phyloP scores from a whole-genome alignment of 1,139 yeast genomes.

The Kodamaea alishanica region DNA sequence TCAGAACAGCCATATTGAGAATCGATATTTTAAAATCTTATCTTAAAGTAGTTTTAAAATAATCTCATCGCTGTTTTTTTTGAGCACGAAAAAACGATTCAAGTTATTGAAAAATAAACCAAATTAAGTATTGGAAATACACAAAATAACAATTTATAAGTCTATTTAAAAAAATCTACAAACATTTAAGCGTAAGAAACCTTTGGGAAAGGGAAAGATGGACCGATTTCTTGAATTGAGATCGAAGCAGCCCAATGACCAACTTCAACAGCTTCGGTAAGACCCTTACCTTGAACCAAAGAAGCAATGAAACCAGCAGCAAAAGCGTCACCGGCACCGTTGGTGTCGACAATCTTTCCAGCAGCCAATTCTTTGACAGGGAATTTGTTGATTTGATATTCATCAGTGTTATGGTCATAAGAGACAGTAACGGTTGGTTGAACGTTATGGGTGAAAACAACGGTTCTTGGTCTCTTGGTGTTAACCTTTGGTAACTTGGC shows the following conservation, averaged over 20 bases:
- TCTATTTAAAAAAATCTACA: not conserved
- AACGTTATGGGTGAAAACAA: slow-evolving; percentile 87
- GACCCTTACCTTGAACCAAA: slow-evolving; percentile 66
- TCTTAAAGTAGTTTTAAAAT: not conserved
- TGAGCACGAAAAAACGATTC: not conserved
- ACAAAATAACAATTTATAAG: too few relatives aligned
- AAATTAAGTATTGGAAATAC: not conserved
- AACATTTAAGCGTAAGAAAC: slow-evolving; percentile 4
- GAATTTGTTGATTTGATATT: slow-evolving; percentile 48
- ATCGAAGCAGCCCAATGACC: slow-evolving; percentile 98
- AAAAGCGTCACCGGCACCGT: slow-evolving; percentile 99
- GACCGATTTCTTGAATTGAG: slow-evolving; percentile 91
- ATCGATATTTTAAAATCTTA: not conserved
- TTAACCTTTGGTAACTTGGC: slow-evolving; percentile 79
- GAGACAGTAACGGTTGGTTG: slow-evolving; percentile 81
- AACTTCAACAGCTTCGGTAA: slow-evolving; percentile 64
- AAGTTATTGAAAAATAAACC: not conserved
- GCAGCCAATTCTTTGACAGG: slow-evolving; percentile 70
- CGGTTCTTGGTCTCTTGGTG: slow-evolving; percentile 69
- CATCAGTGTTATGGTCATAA: slow-evolving; percentile 44
- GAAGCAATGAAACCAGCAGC: slow-evolving; percentile 97
- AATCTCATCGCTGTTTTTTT: not conserved
- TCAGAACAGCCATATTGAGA: slow-evolving; percentile 47
- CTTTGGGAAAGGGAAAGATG: slow-evolving; percentile 86
- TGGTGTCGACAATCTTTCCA: slow-evolving; percentile 77